Evolutionary conservation across 352 stramenopile species (phyloP), one percentile per base, ranked within the genome.

Genomic region (Aphanomyces euteiches): DNA sequence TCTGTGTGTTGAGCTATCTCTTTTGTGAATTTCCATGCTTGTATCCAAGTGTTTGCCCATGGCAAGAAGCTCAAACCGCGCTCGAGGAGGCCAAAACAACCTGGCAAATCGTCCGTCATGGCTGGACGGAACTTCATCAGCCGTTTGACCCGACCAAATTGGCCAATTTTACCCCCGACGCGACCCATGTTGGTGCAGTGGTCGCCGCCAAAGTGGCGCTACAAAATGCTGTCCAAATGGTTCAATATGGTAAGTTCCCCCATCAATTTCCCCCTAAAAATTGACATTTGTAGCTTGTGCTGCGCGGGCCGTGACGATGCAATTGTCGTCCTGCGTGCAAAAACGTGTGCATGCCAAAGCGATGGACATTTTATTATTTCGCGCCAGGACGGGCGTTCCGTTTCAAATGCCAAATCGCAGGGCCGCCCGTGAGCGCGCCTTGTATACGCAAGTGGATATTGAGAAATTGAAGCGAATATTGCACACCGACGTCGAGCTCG

Each of bases 211-310:
- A 84, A 19, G 80, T 81, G 7, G 79, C 76, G 0, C 66, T 91
- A 1, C 83, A 91, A 64, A 91, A 90, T 56, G 83, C 83, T 5
- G 78, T 91, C 10, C 83, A 89, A 53, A 89, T 79, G 64, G 83
- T 90, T 0, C 83, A 89, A 57, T 91, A 90, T 45, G 83, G 56
- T 64, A 41, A 4, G 10, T 19, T 41, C 12, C n/a, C 21, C 15
- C n/a, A n/a, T 45, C n/a, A 0, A 41, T 64, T 15, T 8, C n/a
- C 13, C 41, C 37, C 13, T n/a, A n/a, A 17, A 36, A 5, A 7
- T 28, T 15, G 28, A 15, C 17, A 60, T 10, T 17, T 5, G 6
- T 64, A 64, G 56, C 79, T 45, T 89, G 82, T 37, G 83, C 83
- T 5, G 86, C 87, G 69, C 78, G 83, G n/a, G 78, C 73, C 21